Conservation (phyloP, 345 rosid species). For the Noccaea caerulescens region DNA sequence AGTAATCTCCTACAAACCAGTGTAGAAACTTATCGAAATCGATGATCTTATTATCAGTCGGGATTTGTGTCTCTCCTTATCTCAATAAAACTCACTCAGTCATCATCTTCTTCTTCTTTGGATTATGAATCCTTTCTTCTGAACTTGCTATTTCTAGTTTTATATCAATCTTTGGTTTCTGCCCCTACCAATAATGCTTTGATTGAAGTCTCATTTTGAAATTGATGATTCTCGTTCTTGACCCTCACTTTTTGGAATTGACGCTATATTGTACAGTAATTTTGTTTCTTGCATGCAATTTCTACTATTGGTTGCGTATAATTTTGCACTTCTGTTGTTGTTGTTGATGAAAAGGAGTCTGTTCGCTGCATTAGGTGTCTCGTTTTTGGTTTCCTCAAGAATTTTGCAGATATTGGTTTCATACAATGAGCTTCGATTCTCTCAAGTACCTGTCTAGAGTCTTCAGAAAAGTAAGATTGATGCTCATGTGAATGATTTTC, state of each 20-base stretch:
- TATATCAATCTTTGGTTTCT: conserved; percentile 1
- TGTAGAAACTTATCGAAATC: not conserved
- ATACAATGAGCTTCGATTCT: not conserved
- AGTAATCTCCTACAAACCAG: not conserved
- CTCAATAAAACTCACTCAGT: not conserved
- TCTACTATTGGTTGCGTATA: not conserved
- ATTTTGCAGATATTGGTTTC: not conserved
- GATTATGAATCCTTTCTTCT: not conserved
- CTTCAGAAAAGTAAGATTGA: not conserved
- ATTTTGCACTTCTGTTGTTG: not conserved
- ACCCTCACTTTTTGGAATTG: not conserved
- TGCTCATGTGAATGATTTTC: conserved; percentile 5
- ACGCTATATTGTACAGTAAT: not conserved
- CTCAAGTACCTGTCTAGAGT: too few species aligned
- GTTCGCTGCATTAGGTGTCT: not conserved
- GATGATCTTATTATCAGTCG: not conserved
- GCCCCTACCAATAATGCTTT: not conserved
- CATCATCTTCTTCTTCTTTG: not conserved
- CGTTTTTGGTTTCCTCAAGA: not conserved
- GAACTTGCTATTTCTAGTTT: not conserved
- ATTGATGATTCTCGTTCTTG: not conserved
- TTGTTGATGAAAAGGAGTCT: not conserved
- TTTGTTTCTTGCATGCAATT: conserved; percentile 6
- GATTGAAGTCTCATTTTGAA: not conserved
- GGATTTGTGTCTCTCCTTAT: not conserved